A percentile compares a stretch with the other conserved stretches of the same genome.
These are phyloP conservation scores for Cladophialophora immunda DNA, from an alignment of 2,329 filamentous ascomycete species.

Conservation along the genomic window DNA sequence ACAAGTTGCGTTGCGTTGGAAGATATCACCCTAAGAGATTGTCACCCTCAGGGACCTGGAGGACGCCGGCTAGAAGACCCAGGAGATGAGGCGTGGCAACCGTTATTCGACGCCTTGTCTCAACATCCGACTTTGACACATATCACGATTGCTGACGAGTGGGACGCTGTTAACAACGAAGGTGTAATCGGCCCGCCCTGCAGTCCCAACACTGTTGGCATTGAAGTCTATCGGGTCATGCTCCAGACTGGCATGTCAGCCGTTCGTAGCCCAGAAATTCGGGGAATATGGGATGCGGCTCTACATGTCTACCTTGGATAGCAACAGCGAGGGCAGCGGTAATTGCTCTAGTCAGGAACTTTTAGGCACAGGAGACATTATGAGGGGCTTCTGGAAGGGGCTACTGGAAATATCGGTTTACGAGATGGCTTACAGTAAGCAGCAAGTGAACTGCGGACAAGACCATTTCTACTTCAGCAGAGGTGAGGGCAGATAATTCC, in stretches of 20 bases:
- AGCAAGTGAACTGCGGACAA: too few relatives aligned
- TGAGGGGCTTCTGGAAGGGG: background rate
- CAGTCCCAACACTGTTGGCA: background rate
- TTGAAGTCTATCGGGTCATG: background rate
- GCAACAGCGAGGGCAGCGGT: background rate
- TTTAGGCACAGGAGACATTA: background rate
- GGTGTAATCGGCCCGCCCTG: background rate
- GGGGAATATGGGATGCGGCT: background rate
- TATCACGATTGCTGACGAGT: background rate
- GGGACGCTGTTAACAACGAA: background rate
- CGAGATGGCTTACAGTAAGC: too few relatives aligned
- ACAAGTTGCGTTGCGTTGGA: background rate
- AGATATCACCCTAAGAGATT: background rate
- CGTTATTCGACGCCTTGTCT: background rate
- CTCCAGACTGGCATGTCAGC: background rate
- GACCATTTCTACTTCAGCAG: too few relatives aligned
- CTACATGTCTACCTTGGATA: background rate
- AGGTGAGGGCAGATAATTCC: too few relatives aligned
- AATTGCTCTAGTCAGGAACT: background rate
- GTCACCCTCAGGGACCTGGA: background rate
- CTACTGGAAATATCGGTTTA: too few relatives aligned
- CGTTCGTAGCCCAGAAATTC: background rate
- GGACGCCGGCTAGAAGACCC: background rate
- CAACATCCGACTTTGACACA: background rate
- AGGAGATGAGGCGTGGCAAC: background rate